phyloP scores from a whole-genome alignment of 768 basidiomycete genomes.

The Amanita rimosa region DNA sequence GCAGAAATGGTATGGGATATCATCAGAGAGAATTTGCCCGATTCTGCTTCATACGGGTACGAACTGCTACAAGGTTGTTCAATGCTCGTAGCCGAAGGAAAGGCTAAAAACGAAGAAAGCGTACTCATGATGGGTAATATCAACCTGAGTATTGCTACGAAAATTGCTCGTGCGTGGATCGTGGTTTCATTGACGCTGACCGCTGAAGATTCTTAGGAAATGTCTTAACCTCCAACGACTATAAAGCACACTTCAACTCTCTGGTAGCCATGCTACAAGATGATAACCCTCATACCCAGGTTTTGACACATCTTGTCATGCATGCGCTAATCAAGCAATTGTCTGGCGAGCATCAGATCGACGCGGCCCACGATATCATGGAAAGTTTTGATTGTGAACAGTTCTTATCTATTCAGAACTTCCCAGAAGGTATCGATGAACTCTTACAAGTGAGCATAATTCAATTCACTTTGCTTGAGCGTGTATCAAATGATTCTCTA shows the following conservation, averaged over 20 bases:
- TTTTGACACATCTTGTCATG: constrained; percentile 51
- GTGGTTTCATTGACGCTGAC: constrained; percentile 2
- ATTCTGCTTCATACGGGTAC: constrained; percentile 12
- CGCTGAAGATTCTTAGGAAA: constrained; percentile 36
- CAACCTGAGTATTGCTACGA: constrained; percentile 44
- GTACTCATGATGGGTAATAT: constrained; percentile 29
- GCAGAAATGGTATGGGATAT: constrained; percentile 62
- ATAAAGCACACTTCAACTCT: constrained; percentile 28
- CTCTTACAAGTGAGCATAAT: constrained; percentile 20
- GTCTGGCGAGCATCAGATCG: constrained; percentile 48
- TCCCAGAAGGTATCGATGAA: constrained; percentile 17
- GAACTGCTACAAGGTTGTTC: constrained; percentile 50
- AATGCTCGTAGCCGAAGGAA: constrained; percentile 25
- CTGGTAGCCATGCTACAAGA: constrained; percentile 44
- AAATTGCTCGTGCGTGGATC: constrained; percentile 49
- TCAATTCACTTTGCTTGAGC: neutral
- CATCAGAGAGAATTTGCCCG: constrained; percentile 25
- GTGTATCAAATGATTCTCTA: constrained; percentile 13
- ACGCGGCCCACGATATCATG: constrained; percentile 38
- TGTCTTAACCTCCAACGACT: constrained; percentile 40
- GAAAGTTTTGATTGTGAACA: constrained; percentile 32
- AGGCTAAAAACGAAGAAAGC: constrained; percentile 20
- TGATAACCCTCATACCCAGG: constrained; percentile 36
- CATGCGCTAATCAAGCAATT: constrained; percentile 46
- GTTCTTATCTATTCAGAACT: constrained; percentile 34